Evolutionary conservation across 306 rosid genomes (phyloP).

Genomic region (Citrullus colocynthis): DNA sequence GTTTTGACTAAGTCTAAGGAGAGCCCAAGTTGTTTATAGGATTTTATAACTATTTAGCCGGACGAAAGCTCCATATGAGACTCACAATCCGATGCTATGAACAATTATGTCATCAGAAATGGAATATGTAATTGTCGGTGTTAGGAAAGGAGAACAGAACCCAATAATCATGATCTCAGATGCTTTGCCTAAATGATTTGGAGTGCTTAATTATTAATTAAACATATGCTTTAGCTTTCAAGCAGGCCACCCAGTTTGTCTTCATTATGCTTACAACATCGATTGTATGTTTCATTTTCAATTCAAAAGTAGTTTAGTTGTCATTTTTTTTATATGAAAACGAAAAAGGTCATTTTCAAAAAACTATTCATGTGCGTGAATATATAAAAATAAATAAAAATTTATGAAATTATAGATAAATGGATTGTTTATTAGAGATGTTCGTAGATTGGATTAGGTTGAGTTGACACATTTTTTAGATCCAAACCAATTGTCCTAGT

Average conservation of each 20-base stretch:
- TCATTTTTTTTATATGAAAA: no score
- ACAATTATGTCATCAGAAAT: neutral
- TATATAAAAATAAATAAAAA: no score
- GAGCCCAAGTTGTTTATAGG: neutral
- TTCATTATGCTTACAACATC: neutral
- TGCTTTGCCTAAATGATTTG: neutral
- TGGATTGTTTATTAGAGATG: no score
- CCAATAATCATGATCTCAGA: constrained; percentile 3
- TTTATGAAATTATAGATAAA: no score
- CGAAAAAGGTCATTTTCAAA: no score
- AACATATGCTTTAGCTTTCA: neutral
- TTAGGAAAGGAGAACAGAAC: neutral
- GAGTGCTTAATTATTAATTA: neutral
- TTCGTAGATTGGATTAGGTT: no score
- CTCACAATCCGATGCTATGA: neutral
- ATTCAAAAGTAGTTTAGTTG: neutral
- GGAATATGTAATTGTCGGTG: neutral
- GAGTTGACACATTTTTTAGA: no score
- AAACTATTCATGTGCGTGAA: no score
- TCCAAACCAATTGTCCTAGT: no score
- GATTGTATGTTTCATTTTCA: neutral
- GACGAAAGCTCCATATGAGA: neutral
- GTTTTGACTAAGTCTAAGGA: neutral
- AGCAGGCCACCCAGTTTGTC: neutral
- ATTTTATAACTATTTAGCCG: neutral